Evolutionary conservation across 108 stramenopile genomes (phyloP).

Genomic region (Craspedostauros australis): DNA sequence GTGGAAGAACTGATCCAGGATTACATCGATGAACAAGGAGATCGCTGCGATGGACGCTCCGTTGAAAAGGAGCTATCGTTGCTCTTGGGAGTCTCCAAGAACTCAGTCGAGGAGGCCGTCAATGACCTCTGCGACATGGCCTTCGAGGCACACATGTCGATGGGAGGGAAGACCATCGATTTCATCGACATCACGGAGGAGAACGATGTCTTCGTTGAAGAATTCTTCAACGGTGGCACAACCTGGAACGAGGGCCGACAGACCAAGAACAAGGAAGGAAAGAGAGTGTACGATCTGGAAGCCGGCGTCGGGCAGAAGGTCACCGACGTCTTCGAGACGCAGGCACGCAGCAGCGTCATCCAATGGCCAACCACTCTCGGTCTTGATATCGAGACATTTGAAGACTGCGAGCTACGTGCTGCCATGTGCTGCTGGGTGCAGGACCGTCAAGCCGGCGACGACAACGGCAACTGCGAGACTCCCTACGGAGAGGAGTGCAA

Average conservation of each 20-base stretch:
- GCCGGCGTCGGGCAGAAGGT: neutral
- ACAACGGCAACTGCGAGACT: slow-evolving; percentile 3
- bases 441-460: slow-evolving; percentile 7
- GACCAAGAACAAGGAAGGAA: neutral
- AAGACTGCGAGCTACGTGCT: neutral
- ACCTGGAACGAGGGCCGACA: neutral
- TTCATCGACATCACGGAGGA: neutral
- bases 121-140: too few species aligned
- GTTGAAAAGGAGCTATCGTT: too few species aligned
- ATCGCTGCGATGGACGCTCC: too few species aligned
- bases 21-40: too few species aligned
- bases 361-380: neutral
- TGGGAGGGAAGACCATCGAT: too few species aligned
- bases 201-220: neutral
- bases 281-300: neutral
- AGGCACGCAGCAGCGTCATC: neutral
- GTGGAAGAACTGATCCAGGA: too few species aligned
- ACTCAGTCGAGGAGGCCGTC: too few species aligned
- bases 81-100: too few species aligned
- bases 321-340: neutral
- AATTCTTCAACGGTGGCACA: slow-evolving; percentile 1
- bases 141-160: too few species aligned
- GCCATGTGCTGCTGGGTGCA: slow-evolving; percentile 6
- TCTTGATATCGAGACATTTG: neutral
- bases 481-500: slow-evolving; percentile 23